Evolutionary conservation across 371 early-diverging fungal genomes (phyloP).

Genomic region (Apophysomyces trapeziformis): DNA sequence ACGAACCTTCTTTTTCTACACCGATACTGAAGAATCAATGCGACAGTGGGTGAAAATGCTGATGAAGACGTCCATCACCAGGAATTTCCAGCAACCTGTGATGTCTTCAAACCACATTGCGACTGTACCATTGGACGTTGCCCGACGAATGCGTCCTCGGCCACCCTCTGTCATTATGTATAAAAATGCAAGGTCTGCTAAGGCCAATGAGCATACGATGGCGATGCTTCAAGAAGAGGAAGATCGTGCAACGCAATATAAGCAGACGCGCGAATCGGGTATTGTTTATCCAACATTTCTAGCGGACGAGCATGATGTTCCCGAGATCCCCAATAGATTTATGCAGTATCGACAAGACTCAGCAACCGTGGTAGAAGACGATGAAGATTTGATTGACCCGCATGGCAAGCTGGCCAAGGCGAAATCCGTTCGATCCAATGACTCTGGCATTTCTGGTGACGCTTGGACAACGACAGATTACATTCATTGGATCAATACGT

Average conservation of each 20-base stretch:
- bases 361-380: slow-evolving; percentile 21
- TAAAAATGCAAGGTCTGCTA: slow-evolving; percentile 32
- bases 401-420: slow-evolving; percentile 15
- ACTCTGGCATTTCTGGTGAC: slow-evolving; percentile 14
- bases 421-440: slow-evolving; percentile 14
- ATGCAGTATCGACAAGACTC: slow-evolving; percentile 12
- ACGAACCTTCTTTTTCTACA: slow-evolving; percentile 68
- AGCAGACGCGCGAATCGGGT: slow-evolving; percentile 32
- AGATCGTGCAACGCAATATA: slow-evolving; percentile 13
- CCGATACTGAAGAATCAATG: slow-evolving; percentile 62
- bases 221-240: slow-evolving; percentile 36
- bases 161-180: slow-evolving; percentile 66
- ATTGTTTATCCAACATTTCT: slow-evolving; percentile 18
- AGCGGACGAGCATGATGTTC: slow-evolving; percentile 11
- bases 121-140: slow-evolving; percentile 65
- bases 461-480: slow-evolving; percentile 29
- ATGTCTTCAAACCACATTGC: slow-evolving; percentile 70
- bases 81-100: slow-evolving; percentile 66
- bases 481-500: slow-evolving; percentile 59
- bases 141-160: slow-evolving; percentile 66
- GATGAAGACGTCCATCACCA: slow-evolving; percentile 76
- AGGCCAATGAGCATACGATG: slow-evolving; percentile 26
- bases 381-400: slow-evolving; percentile 40
- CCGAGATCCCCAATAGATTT: slow-evolving; percentile 14
- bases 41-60: slow-evolving; percentile 67